Conservation (phyloP, 1,284 basidiomycete species). For the Porphyrellus sp. region DNA sequence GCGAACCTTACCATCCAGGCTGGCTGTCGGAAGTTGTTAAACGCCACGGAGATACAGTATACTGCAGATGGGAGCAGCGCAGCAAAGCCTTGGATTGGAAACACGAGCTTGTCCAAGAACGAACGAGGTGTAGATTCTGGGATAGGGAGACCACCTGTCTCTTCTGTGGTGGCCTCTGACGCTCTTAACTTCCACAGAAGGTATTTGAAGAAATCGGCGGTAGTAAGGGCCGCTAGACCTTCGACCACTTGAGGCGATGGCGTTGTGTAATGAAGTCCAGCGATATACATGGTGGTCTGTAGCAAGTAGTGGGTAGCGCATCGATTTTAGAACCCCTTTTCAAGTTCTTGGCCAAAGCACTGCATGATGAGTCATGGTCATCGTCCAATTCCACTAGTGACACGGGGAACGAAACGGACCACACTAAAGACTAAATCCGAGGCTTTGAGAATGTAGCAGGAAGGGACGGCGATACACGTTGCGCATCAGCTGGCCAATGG, state of each 20-base stretch:
- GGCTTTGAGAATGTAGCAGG: neutral
- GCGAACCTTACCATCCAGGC: constrained; percentile 31
- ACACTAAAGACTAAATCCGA: neutral
- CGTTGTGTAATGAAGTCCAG: constrained; percentile 22
- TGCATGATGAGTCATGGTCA: constrained; percentile 25
- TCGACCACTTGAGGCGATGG: constrained; percentile 30
- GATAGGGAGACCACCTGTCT: constrained; percentile 21
- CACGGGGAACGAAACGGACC: neutral
- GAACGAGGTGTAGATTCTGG: constrained; percentile 18
- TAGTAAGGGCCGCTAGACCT: constrained; percentile 27
- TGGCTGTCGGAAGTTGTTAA: constrained; percentile 34
- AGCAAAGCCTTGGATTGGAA: constrained; percentile 31
- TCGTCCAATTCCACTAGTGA: neutral
- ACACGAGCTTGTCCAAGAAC: constrained; percentile 25
- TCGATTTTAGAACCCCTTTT: constrained; percentile 17
- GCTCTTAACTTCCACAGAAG: constrained; percentile 11
- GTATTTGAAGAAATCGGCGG: constrained; percentile 19
- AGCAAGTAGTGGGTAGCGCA: constrained; percentile 2
- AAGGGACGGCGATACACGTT: neutral
- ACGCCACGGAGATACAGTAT: constrained; percentile 27
- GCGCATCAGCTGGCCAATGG: neutral
- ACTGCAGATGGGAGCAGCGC: constrained; percentile 23
- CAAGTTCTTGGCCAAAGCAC: constrained; percentile 7
- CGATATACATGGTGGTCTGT: constrained; percentile 30
- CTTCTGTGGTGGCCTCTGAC: constrained; percentile 7